Conservation (phyloP, 2,329 filamentous ascomycete genomes). For the Fusarium sp. region DNA sequence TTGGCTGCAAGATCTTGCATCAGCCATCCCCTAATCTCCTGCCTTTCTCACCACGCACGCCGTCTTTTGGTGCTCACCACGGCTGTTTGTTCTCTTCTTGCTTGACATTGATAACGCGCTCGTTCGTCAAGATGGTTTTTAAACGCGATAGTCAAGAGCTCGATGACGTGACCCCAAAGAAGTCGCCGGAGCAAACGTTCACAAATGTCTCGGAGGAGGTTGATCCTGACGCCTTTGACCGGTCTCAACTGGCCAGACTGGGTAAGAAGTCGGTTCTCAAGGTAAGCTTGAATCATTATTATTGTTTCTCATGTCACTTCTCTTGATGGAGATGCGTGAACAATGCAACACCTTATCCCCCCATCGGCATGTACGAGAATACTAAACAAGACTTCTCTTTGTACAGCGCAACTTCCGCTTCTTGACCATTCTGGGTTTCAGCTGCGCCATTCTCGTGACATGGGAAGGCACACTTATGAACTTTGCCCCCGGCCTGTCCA, state of each 20-base stretch:
- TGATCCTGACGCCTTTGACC: constrained; percentile 38
- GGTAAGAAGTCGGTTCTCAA: constrained; percentile 40
- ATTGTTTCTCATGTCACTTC: not conserved
- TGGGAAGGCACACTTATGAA: constrained; percentile 45
- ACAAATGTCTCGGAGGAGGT: constrained; percentile 5
- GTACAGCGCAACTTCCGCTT: constrained; percentile 40
- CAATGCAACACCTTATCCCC: not conserved
- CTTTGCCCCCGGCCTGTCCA: constrained; percentile 40
- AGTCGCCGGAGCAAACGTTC: constrained; percentile 12
- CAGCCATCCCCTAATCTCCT: constrained; percentile 5
- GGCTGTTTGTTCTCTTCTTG: not conserved
- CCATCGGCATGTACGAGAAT: not conserved
- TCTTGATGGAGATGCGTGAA: not conserved
- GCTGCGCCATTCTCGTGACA: constrained; percentile 43
- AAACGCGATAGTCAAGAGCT: constrained; percentile 1
- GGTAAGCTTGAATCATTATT: constrained; percentile 9
- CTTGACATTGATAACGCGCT: not conserved
- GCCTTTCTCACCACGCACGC: not conserved
- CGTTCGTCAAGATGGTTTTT: not conserved
- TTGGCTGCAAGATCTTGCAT: constrained; percentile 2
- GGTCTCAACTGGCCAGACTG: constrained; percentile 35
- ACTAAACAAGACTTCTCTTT: not conserved
- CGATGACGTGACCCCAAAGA: constrained; percentile 25
- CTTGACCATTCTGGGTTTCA: constrained; percentile 43
- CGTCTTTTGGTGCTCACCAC: not conserved